phyloP scores from a whole-genome alignment of 371 early-diverging fungal genomes.

The Rhizomucor pusillus region DNA sequence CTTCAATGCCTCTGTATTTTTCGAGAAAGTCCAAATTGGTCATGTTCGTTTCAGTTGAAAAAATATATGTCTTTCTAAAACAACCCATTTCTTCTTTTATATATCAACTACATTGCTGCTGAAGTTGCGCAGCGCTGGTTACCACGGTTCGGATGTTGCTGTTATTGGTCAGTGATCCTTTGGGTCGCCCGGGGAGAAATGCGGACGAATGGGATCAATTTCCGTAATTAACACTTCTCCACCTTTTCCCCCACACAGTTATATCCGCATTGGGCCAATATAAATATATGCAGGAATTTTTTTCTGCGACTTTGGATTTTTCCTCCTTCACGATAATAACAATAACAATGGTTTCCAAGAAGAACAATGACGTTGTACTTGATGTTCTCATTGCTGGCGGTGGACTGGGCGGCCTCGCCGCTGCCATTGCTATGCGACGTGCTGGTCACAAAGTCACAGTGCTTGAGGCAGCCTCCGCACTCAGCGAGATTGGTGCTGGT shows the following conservation, averaged over 20 bases:
- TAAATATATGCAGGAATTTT: too few relatives aligned
- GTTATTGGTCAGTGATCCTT: not conserved
- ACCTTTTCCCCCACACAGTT: too few relatives aligned
- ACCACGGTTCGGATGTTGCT: not conserved
- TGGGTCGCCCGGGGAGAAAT: too few relatives aligned
- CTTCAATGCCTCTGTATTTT: conserved; percentile 16
- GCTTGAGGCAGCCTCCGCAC: conserved; percentile 17
- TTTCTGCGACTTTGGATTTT: conserved; percentile 1
- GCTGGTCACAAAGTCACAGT: conserved; percentile 25
- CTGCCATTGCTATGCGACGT: conserved; percentile 23
- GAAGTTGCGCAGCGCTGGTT: not conserved
- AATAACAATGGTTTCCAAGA: not conserved
- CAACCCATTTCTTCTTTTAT: too few relatives aligned
- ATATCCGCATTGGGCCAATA: too few relatives aligned
- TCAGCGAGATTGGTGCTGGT: conserved; percentile 30
- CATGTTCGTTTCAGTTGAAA: not conserved
- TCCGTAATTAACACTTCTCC: too few relatives aligned
- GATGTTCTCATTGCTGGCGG: conserved; percentile 21
- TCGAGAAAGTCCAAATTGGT: conserved; percentile 14
- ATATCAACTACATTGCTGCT: too few relatives aligned
- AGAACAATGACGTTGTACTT: conserved; percentile 1
- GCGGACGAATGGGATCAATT: too few relatives aligned
- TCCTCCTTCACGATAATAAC: too few relatives aligned
- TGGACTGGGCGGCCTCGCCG: conserved; percentile 27
- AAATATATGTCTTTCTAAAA: not conserved